Base-by-base conservation (phyloP, 768 basidiomycete genomes). In the Suillus bovinus region DNA sequence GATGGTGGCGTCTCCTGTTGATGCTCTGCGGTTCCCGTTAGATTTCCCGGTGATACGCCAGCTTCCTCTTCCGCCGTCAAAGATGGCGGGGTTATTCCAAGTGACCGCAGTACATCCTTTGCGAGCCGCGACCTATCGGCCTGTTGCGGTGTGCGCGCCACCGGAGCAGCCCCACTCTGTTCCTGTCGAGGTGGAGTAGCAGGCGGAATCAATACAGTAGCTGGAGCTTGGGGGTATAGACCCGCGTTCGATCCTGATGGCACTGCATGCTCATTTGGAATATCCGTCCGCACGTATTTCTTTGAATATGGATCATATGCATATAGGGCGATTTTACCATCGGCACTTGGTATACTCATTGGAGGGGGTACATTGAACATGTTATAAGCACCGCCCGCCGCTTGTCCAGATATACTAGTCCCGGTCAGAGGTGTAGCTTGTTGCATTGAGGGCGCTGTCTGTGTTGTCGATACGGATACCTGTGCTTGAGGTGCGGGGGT, bases 121-220 rank as follows among this genome's bases (percentile, higher is more conserved):
- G 87, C 87, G 31, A 89, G 77, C 47, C 77, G 78, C 52, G 72
- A 80, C 65, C 77, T 82, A 68, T 86, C 78, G 7, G 82, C 85
- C 33, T 83, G 72, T 38, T 70, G 71, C 17, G 76, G 77, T 1
- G 74, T 72, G 47, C 69, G 74, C 24, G 20, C 24, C n/a, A 60
- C 34, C 52, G 24, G 54, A 27, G 24, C 44, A 56, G 29, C 16
- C 24, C 22, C 54, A 57, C 29, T 54, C 36, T 5, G 20, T 44
- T 54, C 56, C 49, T 50, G 58, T 46, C 39, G 47, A 29, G 33
- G 47, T 11, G 71, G 68, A 41, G 64, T 70, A 22, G 9, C 24
- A 14, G 57, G 66, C 14, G 42, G 46, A 46, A 27, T 17, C 34
- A 47, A 13, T 14, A 56, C 16, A 29, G 61, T 59, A 27, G 22